Evolutionary conservation across 1,139 yeast species (phyloP).

Genomic region (Kodamaea sp.): DNA sequence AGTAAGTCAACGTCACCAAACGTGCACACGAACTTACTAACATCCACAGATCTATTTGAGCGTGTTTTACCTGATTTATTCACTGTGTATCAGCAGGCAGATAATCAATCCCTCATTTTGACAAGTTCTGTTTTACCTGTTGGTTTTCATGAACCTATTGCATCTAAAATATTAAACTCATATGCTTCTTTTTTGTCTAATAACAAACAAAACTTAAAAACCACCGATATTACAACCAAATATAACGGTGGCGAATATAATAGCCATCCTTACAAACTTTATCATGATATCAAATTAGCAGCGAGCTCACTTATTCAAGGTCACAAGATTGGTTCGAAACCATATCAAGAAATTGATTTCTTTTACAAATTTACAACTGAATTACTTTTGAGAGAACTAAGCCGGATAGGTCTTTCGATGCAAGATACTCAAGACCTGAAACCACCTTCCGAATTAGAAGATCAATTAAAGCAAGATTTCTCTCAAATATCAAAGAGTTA

Average conservation of each 20-base stretch:
- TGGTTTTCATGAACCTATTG: constrained; percentile 44
- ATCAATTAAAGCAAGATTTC: constrained; percentile 51
- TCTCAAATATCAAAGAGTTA: constrained; percentile 61
- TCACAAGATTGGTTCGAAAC: constrained; percentile 52
- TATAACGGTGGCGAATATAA: constrained; percentile 31
- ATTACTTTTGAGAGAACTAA: constrained; percentile 66
- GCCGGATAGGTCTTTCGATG: constrained; percentile 29
- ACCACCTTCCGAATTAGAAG: constrained; percentile 27
- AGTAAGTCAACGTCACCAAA: constrained; percentile 2
- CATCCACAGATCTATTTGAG: constrained; percentile 10
- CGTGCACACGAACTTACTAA: constrained; percentile 5
- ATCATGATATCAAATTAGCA: constrained; percentile 71
- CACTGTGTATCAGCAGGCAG: constrained; percentile 31
- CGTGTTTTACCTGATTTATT: constrained; percentile 16
- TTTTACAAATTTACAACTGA: constrained; percentile 72
- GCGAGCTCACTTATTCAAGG: constrained; percentile 48
- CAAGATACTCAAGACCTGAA: constrained; percentile 16
- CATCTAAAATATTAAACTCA: constrained; percentile 41
- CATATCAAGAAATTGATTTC: constrained; percentile 58
- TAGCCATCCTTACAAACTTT: constrained; percentile 48
- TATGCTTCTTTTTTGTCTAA: constrained; percentile 32
- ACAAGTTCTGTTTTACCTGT: constrained; percentile 38
- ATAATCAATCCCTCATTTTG: constrained; percentile 31
- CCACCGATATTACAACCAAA: constrained; percentile 22
- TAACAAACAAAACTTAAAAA: constrained; percentile 15